Evolutionary conservation across 2,329 filamentous ascomycete genomes (phyloP), one percentile per base, ranked within the genome.

Genomic region (Endoconidiophora laricicola): DNA sequence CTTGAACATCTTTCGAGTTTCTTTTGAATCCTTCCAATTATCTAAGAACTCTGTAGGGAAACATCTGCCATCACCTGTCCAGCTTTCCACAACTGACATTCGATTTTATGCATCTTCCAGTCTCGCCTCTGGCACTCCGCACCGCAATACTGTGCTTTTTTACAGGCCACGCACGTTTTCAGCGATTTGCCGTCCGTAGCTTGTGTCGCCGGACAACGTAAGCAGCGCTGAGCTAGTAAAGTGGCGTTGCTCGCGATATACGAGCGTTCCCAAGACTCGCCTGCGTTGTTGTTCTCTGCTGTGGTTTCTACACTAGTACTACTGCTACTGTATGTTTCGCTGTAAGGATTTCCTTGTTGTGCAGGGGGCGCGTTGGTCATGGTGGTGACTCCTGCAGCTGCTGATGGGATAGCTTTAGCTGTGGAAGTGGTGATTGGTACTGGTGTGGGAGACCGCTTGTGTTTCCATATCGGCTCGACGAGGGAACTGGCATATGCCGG

Each of bases 41-140:
- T 18, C 29, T 2, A 12, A 33, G 29, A 33, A 33, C 29, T 33
- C 29, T 33, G 29, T 12, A 33, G 9, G 7, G 29, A 33, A 33
- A 33, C 9, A 33, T 33, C 2, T 12, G 29, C 29, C 29, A 12
- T 33, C 29, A 33, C 12, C 29, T 33, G 29, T 12, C 12, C 29
- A 33, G 29, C 29, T 22, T 40, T 48, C 33, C 36, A 36, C 40
- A 56, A 60, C 45, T 59, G 56, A 45, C 69, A 72, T 54, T 68
- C 66, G 52, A 59, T 61, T 37, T 65, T 60, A 57, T 78, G 73
- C 57, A 62, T 68, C 56, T 66, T 70, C 73, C 73, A 78, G 52
- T 76, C 69, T 55, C 61, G 64, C 58, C 65, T 68, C 64, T 78
- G 74, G 49, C 74, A 79, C 45, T 69, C 66, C 0, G 50, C 52